Conservation (phyloP, 1,139 yeast genomes). For the Hansenula sp. region DNA sequence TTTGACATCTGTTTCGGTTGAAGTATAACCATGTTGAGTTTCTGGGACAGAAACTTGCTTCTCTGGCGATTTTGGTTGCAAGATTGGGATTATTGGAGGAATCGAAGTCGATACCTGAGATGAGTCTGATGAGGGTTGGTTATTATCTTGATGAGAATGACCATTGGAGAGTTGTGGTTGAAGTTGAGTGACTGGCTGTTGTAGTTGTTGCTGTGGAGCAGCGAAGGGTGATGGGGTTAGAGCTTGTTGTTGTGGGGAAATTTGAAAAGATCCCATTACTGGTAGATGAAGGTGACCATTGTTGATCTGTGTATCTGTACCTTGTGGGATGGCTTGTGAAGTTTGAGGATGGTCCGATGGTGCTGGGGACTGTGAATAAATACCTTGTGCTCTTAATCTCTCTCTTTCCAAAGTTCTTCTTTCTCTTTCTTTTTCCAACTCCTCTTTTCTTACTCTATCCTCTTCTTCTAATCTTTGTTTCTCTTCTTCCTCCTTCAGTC, state of each 20-base stretch:
- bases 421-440: slow-evolving; percentile 18
- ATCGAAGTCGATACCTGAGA: no score
- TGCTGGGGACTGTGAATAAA: neutral
- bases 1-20: no score
- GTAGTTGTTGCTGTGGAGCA: neutral
- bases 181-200: neutral
- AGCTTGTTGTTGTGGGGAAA: neutral
- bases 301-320: neutral
- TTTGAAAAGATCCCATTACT: slow-evolving; percentile 1
- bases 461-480: slow-evolving; percentile 14
- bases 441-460: slow-evolving; percentile 18
- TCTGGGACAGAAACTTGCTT: no score
- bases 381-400: slow-evolving; percentile 4
- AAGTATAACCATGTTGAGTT: no score
- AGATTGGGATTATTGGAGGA: no score
- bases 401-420: slow-evolving; percentile 18
- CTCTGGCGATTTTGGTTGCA: no score
- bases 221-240: neutral
- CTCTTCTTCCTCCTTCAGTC: slow-evolving; percentile 14
- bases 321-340: neutral
- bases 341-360: neutral
- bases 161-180: neutral
- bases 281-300: neutral
- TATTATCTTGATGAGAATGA: neutral
- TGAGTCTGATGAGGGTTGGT: no score